Percentiles rank a stretch among this genome's conserved stretches.
Conservation (phyloP, 257 asterid genomes). For the Eucommia ulmoides region DNA sequence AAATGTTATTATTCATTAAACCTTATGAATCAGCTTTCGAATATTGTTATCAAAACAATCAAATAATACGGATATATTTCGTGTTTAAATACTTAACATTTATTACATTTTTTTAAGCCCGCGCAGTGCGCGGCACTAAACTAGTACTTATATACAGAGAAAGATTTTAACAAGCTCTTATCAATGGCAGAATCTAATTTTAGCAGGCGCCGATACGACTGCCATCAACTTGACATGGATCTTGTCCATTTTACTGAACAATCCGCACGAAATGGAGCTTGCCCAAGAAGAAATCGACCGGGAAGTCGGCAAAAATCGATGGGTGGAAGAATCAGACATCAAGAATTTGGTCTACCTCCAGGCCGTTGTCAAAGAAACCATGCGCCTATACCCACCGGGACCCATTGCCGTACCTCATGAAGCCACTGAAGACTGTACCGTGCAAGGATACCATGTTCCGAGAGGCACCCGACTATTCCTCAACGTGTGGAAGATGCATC, state of each 20-base stretch:
- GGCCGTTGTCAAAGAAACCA: slow-evolving; percentile 40
- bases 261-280: slow-evolving; percentile 15
- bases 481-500: slow-evolving; percentile 40
- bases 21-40: too few relatives aligned
- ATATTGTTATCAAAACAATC: too few relatives aligned
- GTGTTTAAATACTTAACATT: neutral
- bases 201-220: slow-evolving; percentile 51
- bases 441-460: slow-evolving; percentile 23
- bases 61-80: too few relatives aligned
- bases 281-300: slow-evolving; percentile 35
- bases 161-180: neutral
- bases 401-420: slow-evolving; percentile 33
- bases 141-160: neutral
- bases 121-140: neutral
- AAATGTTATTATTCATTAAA: neutral
- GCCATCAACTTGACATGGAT: slow-evolving; percentile 36
- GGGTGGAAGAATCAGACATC: slow-evolving; percentile 41
- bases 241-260: slow-evolving; percentile 27
- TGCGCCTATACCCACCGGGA: slow-evolving; percentile 36
- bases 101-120: neutral
- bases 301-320: slow-evolving; percentile 31
- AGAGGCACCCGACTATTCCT: slow-evolving; percentile 28
- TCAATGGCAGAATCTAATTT: slow-evolving; percentile 28
- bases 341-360: slow-evolving; percentile 31
- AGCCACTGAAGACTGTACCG: slow-evolving; percentile 24